Evolutionary conservation across 208 protist species (phyloP), one percentile per base, ranked within the genome.

Genomic region (Herpetomonas tarakana): DNA sequence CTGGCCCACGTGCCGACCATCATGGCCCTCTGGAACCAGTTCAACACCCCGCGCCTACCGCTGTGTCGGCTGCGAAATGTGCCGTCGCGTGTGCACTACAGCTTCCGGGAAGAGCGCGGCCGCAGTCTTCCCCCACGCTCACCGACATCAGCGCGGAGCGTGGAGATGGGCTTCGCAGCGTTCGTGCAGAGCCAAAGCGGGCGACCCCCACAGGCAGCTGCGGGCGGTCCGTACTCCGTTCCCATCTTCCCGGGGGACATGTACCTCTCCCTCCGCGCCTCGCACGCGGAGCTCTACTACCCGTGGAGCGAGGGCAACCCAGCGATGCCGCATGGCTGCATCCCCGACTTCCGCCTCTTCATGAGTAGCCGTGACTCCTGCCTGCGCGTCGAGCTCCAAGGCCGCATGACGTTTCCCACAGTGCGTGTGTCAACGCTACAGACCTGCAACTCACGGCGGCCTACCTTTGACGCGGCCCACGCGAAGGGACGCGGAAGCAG

Each of bases 1-100:
- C 72, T 82, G 14, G 49, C 67, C 24, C 83, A 90, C 55, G 58
- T 82, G 24, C 76, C 78, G 1, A 86, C 83, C 2, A 55, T 90
- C 19, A 68, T 80, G 58, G 59, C 74, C 9, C 24, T 81, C 51
- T 86, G 79, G 83, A 56, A 58, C 16, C 68, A 79, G 47, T 86
- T 90, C 59, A 78, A 76, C 56, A 83, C 71, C 1, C 69, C 76
- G 14, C 62, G 57, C 19, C 46, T 76, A 56, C 76, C 73, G 27
- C 65, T 90, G 24, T 68, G 56, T 6, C 72, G 78, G 1, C 39
- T 90, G 41, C 64, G 76, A 22, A 78, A 62, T 45, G 58, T 90
- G 16, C 72, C 58, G 30, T 77, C 65, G 2, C 78, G 83, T 2
- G 21, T 86, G 12, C 83, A 86, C 58, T 84, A 74, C 47, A 41